phyloP scores from a whole-genome alignment of 2,329 filamentous ascomycete species.

The Neopestalotiopsis sp. region DNA sequence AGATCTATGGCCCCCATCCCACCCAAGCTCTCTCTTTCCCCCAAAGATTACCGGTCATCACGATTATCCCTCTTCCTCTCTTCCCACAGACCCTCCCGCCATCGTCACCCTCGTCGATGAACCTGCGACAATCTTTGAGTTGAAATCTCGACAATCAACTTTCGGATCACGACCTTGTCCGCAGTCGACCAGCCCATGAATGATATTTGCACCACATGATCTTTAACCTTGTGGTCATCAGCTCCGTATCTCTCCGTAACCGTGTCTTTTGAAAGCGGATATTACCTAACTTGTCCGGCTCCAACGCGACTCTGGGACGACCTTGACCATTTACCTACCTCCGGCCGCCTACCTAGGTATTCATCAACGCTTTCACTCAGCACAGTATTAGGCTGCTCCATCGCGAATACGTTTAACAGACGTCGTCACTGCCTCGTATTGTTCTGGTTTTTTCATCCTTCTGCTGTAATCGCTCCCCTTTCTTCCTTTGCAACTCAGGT shows the following conservation, averaged over 20 bases:
- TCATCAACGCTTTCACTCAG: not conserved
- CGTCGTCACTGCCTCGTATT: not conserved
- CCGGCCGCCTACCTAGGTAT: not conserved
- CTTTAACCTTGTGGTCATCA: not conserved
- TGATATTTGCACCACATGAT: not conserved
- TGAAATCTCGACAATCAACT: not conserved
- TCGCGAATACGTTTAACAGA: not conserved
- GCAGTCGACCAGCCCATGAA: not conserved
- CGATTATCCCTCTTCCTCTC: not conserved
- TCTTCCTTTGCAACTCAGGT: not conserved
- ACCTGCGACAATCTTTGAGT: conserved; percentile 4
- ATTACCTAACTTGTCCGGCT: not conserved
- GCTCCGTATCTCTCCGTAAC: not conserved
- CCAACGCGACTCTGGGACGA: not conserved
- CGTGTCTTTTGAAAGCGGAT: not conserved
- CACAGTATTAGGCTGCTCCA: not conserved
- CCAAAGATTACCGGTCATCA: not conserved
- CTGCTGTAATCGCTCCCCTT: not conserved
- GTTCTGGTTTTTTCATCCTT: not conserved
- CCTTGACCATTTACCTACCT: not conserved
- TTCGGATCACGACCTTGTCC: not conserved
- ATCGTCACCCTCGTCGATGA: conserved; percentile 10
- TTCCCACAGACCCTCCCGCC: not conserved
- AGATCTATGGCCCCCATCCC: not conserved
- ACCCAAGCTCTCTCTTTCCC: not conserved